A percentile compares a stretch with the other conserved stretches of the same genome.
These are phyloP conservation scores for Cyclocybe aegerita DNA, from an alignment of 768 basidiomycete species.

Conservation along the genomic window DNA sequence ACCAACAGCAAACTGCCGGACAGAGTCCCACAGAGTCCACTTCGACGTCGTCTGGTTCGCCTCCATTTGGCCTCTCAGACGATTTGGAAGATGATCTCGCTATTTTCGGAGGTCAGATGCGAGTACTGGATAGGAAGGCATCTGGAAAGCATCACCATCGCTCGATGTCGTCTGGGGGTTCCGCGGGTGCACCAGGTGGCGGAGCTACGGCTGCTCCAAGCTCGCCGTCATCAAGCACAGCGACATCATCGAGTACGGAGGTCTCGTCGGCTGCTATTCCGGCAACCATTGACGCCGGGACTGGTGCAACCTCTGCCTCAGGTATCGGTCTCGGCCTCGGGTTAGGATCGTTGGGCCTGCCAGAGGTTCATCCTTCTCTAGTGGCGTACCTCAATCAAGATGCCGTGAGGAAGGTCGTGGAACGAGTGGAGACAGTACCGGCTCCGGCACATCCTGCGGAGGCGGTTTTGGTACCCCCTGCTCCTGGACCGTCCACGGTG, in stretches of 20 bases:
- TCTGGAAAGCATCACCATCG: slow-evolving; percentile 1
- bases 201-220: background rate
- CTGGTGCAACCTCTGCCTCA: background rate
- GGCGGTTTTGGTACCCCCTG: background rate
- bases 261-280: slow-evolving; percentile 2
- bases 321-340: background rate
- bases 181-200: background rate
- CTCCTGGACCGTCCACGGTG: too few species aligned
- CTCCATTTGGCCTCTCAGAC: slow-evolving; percentile 19
- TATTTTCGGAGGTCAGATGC: slow-evolving; percentile 54
- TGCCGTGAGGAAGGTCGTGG: slow-evolving; percentile 18
- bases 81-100: slow-evolving; percentile 48
- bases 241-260: slow-evolving; percentile 4
- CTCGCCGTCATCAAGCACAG: too few species aligned
- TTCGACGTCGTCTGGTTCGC: slow-evolving; percentile 2
- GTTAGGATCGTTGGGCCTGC: slow-evolving; percentile 10
- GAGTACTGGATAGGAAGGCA: slow-evolving; percentile 35
- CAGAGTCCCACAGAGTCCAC: slow-evolving; percentile 1
- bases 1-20: slow-evolving; percentile 24
- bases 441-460: background rate
- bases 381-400: slow-evolving; percentile 32
- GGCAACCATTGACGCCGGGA: background rate
- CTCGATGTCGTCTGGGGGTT: slow-evolving; percentile 7
- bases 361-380: slow-evolving; percentile 30
- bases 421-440: background rate